Base-by-base conservation (phyloP, 768 basidiomycete genomes). In the Hygrocybe coccinea region DNA sequence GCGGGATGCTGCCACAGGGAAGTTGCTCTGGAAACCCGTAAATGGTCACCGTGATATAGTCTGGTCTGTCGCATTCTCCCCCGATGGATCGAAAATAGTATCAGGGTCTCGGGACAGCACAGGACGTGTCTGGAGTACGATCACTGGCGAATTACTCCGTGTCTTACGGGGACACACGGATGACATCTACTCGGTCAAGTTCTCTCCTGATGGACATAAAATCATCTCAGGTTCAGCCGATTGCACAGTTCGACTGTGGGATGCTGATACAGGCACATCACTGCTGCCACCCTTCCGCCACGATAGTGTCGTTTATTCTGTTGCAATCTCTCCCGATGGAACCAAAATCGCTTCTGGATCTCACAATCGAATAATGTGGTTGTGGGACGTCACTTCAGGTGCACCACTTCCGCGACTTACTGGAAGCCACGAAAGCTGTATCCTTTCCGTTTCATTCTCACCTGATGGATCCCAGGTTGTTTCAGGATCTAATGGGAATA, bases 401-500 rank as follows among this genome's bases (percentile, higher is more conserved):
- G 21, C 9, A 29, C 12, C 29, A 44, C 11, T 21, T 12, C 8
- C 12, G 25, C 39, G 15, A 41, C 33, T 51, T 59, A 17, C 45
- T 7, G 11, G 55, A 19, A 35, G 11, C 6, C 50, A 55, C 15
- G 48, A 60, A 41, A 54, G 35, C 10, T 12, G 44, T 17, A 6
- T 12, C 1, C 39, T 52, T 21, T 52, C 75, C 6, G 65, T 80
- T n/a, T 71, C 76, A 34, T 81, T 79, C 67, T 79, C 80, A 58
- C 78, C 79, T 0, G 67, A 70, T 34, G 79, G 80, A 14, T 78
- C 77, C 60, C 73, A 67, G 61, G 72, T 82, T 33, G 67, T 79
- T 6, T 79, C 77, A 7, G 79, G 77, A 0, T 76, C 76, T 7
- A 74, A 78, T 63, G 79, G 81, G 68, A 74, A 78, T 59, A 79